Percentiles rank a stretch among this genome's conserved stretches.
Conservation (phyloP, 2,329 filamentous ascomycete species). For the Fusarium dlaminii region DNA sequence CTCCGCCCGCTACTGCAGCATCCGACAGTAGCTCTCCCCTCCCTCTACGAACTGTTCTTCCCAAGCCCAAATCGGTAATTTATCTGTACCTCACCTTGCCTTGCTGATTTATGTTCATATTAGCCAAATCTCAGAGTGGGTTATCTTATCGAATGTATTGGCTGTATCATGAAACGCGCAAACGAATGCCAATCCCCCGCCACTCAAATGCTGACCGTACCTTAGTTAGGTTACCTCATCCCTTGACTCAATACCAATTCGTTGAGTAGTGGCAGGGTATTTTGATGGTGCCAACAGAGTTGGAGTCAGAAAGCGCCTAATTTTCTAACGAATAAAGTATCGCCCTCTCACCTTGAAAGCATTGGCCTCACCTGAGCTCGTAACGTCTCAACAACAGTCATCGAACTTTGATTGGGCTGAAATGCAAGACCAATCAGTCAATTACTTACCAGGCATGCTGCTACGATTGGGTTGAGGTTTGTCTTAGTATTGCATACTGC, state of each 20-base stretch:
- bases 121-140: slow-evolving; percentile 19
- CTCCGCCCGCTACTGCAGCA: slow-evolving; percentile 41
- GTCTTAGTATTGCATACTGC: slow-evolving; percentile 26
- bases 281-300: slow-evolving; percentile 31
- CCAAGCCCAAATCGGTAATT: slow-evolving; percentile 19
- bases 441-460: slow-evolving; percentile 21
- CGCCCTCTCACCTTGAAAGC: slow-evolving; percentile 5
- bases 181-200: slow-evolving; percentile 3
- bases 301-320: slow-evolving; percentile 21
- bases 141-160: neutral
- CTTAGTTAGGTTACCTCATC: neutral
- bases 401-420: slow-evolving; percentile 27
- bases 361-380: slow-evolving; percentile 27
- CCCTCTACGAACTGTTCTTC: slow-evolving; percentile 28
- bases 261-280: slow-evolving; percentile 25
- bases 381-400: slow-evolving; percentile 34
- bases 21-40: slow-evolving; percentile 35
- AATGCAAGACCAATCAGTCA: slow-evolving; percentile 27
- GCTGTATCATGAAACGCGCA: neutral
- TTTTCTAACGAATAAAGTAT: slow-evolving; percentile 18
- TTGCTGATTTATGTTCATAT: slow-evolving; percentile 1
- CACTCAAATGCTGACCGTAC: slow-evolving; percentile 20
- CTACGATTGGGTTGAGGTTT: slow-evolving; percentile 33
- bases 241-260: slow-evolving; percentile 20
- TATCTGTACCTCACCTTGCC: neutral